Conservation (phyloP, 2,329 filamentous ascomycete species). For the Sclerotinia glacialis region DNA sequence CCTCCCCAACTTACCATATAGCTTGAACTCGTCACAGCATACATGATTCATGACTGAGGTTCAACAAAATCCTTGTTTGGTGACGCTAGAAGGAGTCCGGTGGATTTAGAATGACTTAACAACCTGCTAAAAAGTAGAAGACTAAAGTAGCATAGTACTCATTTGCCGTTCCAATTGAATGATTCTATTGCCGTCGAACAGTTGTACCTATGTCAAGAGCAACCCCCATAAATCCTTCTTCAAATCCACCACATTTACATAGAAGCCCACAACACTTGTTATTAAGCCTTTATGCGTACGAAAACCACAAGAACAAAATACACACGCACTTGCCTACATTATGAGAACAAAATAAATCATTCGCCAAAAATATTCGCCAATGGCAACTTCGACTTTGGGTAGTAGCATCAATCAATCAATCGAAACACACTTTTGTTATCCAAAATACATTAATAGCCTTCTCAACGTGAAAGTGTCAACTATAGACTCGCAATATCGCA, state of each 20-base stretch:
- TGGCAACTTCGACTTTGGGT: not conserved
- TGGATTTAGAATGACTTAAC: not conserved
- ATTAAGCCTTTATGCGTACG: not conserved
- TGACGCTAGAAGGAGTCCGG: not conserved
- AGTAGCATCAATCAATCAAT: constrained; percentile 13
- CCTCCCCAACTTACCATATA: no score
- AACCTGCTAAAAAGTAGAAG: not conserved
- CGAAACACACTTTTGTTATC: not conserved
- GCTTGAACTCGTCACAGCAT: no score
- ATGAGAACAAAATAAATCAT: not conserved
- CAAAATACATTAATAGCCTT: not conserved
- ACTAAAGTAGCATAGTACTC: not conserved
- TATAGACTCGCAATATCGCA: not conserved
- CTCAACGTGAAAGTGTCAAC: constrained; percentile 4
- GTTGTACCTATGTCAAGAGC: not conserved
- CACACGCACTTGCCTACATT: not conserved
- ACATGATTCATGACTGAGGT: not conserved
- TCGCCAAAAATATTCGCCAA: not conserved
- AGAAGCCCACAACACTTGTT: not conserved
- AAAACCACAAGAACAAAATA: not conserved
- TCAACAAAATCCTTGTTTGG: not conserved
- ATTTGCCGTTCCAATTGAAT: not conserved
- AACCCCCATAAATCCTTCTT: not conserved
- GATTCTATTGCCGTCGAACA: not conserved
- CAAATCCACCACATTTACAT: no score